Conservation (phyloP, 495 filamentous ascomycete genomes). For the Aspergillus indologenus region DNA sequence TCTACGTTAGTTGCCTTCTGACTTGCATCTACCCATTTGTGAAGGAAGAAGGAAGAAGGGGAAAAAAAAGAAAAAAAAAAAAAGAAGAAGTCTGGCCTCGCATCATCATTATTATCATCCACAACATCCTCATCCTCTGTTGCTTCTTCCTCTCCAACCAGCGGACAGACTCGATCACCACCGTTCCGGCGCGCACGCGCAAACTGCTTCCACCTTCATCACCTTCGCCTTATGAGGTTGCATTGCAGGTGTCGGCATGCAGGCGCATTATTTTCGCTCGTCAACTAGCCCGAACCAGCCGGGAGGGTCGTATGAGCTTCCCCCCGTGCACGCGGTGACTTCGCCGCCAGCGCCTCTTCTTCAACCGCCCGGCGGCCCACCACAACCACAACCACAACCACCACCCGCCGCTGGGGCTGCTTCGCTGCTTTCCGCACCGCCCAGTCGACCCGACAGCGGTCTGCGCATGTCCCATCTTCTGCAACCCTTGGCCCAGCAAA, state of each 20-base stretch:
- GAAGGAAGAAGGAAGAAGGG: too few relatives aligned
- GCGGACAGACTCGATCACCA: background rate
- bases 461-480: constrained; percentile 46
- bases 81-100: constrained; percentile 4
- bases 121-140: background rate
- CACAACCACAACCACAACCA: too few relatives aligned
- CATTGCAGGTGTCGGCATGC: constrained; percentile 17
- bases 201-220: background rate
- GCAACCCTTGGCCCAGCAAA: constrained; percentile 37
- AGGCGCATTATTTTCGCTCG: constrained; percentile 24
- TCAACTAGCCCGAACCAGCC: constrained; percentile 22
- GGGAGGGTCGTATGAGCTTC: constrained; percentile 35
- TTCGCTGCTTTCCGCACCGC: constrained; percentile 41
- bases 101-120: background rate
- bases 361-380: constrained; percentile 19
- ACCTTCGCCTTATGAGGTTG: constrained; percentile 19
- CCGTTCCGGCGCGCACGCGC: constrained; percentile 1
- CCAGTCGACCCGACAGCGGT: constrained; percentile 42
- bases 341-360: constrained; percentile 36
- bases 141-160: background rate
- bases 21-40: background rate
- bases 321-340: constrained; percentile 41
- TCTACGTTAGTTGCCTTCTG: background rate
- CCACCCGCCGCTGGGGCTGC: constrained; percentile 25
- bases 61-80: too few relatives aligned